A percentile compares a stretch with the other conserved stretches of the same genome.
These are phyloP conservation scores for Podaxis carcinomalis DNA, from an alignment of 768 basidiomycete species.

Conservation along the genomic window DNA sequence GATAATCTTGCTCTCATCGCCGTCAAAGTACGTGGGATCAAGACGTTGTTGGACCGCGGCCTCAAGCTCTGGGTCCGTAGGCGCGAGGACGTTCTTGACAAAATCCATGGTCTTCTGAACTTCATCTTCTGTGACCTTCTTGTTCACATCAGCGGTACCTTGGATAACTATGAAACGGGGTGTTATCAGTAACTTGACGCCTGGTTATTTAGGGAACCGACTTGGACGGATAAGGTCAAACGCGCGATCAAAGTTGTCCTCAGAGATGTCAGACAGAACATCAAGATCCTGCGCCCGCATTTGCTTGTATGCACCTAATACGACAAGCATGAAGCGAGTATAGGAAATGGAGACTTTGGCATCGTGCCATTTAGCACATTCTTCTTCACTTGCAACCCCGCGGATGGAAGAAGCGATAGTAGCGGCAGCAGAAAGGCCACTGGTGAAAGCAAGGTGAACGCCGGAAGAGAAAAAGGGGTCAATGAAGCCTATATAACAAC, in stretches of 20 bases:
- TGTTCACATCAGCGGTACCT: conserved; percentile 21
- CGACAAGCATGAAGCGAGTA: conserved; percentile 45
- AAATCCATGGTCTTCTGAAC: conserved; percentile 20
- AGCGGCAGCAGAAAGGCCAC: conserved; percentile 33
- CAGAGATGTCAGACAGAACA: conserved; percentile 37
- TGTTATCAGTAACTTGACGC: not conserved
- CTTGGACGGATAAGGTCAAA: conserved; percentile 43
- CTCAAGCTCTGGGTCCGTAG: conserved; percentile 21
- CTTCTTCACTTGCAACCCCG: conserved; percentile 23
- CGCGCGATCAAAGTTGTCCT: conserved; percentile 46
- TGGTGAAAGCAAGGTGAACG: conserved; percentile 37
- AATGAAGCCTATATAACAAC: conserved; percentile 32
- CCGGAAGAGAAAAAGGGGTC: conserved; percentile 45
- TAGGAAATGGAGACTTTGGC: conserved; percentile 29
- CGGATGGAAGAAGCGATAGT: conserved; percentile 33
- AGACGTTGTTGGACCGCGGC: conserved; percentile 19
- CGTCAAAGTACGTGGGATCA: conserved; percentile 16
- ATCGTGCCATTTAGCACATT: conserved; percentile 30
- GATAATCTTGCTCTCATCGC: conserved; percentile 17
- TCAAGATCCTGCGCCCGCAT: conserved; percentile 36
- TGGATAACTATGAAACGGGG: conserved; percentile 18
- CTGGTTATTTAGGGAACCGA: conserved; percentile 15
- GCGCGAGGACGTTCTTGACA: conserved; percentile 19
- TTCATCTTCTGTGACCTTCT: conserved; percentile 19
- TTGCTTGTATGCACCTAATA: conserved; percentile 49